Conservation (phyloP, 192 early-diverging fungal species). For the Rhizophagus clarus region DNA sequence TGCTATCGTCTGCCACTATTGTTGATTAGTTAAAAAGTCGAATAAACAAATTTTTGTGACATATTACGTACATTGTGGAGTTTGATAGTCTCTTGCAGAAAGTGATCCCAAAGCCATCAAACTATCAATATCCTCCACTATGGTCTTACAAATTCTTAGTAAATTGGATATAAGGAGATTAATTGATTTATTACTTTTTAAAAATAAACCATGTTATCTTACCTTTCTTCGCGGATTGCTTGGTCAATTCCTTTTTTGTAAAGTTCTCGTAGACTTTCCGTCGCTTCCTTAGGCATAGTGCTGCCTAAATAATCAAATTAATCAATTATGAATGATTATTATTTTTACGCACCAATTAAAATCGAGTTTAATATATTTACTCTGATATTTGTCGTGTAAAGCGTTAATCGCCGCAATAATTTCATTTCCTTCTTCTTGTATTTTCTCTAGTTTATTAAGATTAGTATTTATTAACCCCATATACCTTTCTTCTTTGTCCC, state of each 20-base stretch:
- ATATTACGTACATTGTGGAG: not conserved
- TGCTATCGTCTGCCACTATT: not conserved
- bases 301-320: not conserved
- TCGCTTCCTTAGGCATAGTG: not conserved
- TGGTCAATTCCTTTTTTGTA: not conserved
- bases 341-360: not conserved
- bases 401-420: not conserved
- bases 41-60: not conserved
- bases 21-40: not conserved
- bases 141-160: not conserved
- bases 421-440: not conserved
- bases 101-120: not conserved
- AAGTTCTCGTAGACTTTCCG: not conserved
- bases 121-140: not conserved
- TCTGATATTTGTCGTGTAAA: not conserved
- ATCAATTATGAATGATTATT: not conserved
- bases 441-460: not conserved
- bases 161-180: not conserved
- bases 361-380: not conserved
- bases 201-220: not conserved
- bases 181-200: not conserved
- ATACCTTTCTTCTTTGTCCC: not conserved
- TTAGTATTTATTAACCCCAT: not conserved
- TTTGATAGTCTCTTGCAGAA: not conserved
- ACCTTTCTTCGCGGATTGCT: not conserved